phyloP scores from a whole-genome alignment of 176 grass and related monocot genomes.

The Eragrostis curvula region DNA sequence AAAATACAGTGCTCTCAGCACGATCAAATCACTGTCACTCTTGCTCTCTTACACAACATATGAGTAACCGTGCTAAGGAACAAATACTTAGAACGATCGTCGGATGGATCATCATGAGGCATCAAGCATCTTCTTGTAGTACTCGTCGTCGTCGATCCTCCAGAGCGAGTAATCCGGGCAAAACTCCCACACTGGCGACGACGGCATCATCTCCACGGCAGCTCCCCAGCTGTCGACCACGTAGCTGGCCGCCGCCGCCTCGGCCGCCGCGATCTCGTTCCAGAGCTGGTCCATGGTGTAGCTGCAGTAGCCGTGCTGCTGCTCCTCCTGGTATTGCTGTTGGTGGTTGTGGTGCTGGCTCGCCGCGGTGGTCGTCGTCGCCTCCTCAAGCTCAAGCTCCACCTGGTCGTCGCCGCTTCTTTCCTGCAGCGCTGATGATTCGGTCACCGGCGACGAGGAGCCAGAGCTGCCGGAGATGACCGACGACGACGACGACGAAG shows the following conservation, averaged over 20 bases:
- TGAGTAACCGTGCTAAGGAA: background rate
- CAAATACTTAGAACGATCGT: background rate
- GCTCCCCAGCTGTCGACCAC: slow-evolving; percentile 44
- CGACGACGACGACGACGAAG: background rate
- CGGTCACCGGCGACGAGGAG: background rate
- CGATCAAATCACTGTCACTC: background rate
- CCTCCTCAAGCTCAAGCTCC: slow-evolving; percentile 27
- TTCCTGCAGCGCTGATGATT: slow-evolving; percentile 8
- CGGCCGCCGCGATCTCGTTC: slow-evolving; percentile 77
- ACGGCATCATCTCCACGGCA: background rate
- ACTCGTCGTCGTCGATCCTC: slow-evolving; percentile 84
- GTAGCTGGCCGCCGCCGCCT: slow-evolving; percentile 34
- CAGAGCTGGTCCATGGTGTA: slow-evolving; percentile 78
- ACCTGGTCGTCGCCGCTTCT: background rate
- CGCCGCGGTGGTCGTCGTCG: slow-evolving; percentile 17
- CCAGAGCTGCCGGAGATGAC: slow-evolving; percentile 31
- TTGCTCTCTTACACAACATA: background rate
- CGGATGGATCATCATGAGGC: slow-evolving; percentile 30
- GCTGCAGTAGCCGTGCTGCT: background rate
- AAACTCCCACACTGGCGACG: slow-evolving; percentile 77
- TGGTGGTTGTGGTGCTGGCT: slow-evolving; percentile 23
- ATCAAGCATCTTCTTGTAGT: slow-evolving; percentile 57
- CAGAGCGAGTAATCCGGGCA: slow-evolving; percentile 71
- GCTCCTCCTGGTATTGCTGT: background rate
- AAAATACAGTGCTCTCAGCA: background rate